Evolutionary conservation across 192 early-diverging fungal genomes (phyloP).

Genomic region (Kickxella alabastrina): DNA sequence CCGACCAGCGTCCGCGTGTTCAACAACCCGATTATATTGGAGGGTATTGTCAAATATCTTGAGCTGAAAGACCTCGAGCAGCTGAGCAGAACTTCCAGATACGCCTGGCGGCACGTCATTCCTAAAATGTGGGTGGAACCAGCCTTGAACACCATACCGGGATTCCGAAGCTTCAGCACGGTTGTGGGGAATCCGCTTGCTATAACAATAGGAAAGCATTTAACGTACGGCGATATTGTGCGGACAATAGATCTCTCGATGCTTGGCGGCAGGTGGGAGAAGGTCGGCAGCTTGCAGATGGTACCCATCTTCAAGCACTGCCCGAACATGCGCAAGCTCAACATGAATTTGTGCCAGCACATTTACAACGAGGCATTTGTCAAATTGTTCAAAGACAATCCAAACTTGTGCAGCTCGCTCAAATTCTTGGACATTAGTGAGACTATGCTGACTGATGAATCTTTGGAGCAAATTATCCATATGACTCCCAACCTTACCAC

Average conservation of each 20-base stretch:
- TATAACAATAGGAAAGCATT: no score
- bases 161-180: no score
- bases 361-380: constrained; percentile 8
- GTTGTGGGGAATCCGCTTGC: no score
- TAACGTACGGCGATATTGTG: constrained; percentile 15
- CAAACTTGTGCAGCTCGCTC: constrained; percentile 5
- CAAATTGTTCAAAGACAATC: background rate
- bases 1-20: background rate
- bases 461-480: background rate
- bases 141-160: no score
- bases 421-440: constrained; percentile 7
- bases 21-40: background rate
- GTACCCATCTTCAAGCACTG: constrained; percentile 8
- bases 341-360: constrained; percentile 22
- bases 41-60: background rate
- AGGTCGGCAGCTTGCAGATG: constrained; percentile 5
- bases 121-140: no score
- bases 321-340: background rate
- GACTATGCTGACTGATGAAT: constrained; percentile 2
- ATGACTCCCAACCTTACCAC: constrained; percentile 1
- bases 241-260: constrained; percentile 16
- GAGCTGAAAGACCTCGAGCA: no score
- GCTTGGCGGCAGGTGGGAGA: constrained; percentile 27
- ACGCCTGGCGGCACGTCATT: no score
- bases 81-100: no score